These are phyloP conservation scores for Pythium brassicae DNA, from an alignment of 352 stramenopile genomes.

Conservation along the genomic window DNA sequence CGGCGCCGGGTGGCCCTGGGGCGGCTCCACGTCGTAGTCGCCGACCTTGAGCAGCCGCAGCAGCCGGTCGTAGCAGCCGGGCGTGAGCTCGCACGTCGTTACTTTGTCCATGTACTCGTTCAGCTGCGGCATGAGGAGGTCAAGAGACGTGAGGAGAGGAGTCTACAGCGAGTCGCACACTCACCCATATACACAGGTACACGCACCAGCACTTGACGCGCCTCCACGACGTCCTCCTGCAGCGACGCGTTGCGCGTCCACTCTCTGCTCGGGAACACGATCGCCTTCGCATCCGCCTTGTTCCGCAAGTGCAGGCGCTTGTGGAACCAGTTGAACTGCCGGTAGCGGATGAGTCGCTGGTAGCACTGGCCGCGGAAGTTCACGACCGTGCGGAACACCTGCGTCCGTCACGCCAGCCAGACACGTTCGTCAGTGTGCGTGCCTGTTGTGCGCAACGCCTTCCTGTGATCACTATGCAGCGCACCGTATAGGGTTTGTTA, in stretches of 20 bases:
- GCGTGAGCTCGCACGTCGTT: slow-evolving; percentile 32
- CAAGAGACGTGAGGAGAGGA: slow-evolving; percentile 1
- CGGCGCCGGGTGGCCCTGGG: slow-evolving; percentile 8
- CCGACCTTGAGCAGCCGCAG: slow-evolving; percentile 58
- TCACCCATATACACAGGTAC: neutral
- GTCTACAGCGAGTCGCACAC: neutral
- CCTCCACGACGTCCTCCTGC: slow-evolving; percentile 53
- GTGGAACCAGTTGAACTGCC: slow-evolving; percentile 53
- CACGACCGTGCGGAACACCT: slow-evolving; percentile 68
- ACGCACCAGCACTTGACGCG: slow-evolving; percentile 60
- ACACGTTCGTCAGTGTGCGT: neutral
- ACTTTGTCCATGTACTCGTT: slow-evolving; percentile 74
- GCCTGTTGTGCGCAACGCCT: neutral
- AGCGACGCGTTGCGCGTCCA: slow-evolving; percentile 53
- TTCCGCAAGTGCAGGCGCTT: slow-evolving; percentile 35
- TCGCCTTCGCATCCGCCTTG: slow-evolving; percentile 7
- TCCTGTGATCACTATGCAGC: neutral
- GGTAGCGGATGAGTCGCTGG: slow-evolving; percentile 64
- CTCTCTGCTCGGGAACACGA: slow-evolving; percentile 46
- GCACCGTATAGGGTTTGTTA: slow-evolving; percentile 47
- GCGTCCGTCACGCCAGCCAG: neutral
- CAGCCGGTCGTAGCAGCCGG: slow-evolving; percentile 36
- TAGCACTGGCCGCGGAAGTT: slow-evolving; percentile 64
- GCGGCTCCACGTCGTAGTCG: slow-evolving; percentile 33
- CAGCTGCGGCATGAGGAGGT: slow-evolving; percentile 22